phyloP scores from a whole-genome alignment of 768 basidiomycete genomes.

The Agaricus blazei region DNA sequence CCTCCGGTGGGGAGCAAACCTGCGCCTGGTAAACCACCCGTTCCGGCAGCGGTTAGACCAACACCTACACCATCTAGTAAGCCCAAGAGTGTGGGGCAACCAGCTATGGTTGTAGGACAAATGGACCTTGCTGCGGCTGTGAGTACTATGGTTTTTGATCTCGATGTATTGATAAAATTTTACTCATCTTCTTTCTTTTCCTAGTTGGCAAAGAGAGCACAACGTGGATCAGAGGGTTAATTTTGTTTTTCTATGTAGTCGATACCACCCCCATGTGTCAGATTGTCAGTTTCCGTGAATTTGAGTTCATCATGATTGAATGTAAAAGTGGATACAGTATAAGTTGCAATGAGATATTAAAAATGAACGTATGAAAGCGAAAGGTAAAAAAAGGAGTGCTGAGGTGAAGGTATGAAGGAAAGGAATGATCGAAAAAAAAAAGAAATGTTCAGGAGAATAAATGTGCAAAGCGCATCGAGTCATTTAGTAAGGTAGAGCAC shows the following conservation, averaged over 20 bases:
- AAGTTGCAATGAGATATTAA: background rate
- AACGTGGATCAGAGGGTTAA: constrained; percentile 47
- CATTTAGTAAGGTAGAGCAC: background rate
- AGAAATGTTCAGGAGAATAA: background rate
- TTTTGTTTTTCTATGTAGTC: background rate
- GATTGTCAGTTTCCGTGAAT: background rate
- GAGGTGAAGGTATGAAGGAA: background rate
- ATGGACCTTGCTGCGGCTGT: constrained; percentile 83
- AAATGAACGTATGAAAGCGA: background rate
- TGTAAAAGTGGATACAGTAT: background rate
- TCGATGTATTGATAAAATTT: constrained; percentile 3
- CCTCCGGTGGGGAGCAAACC: constrained; percentile 44
- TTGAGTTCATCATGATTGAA: background rate
- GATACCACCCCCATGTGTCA: background rate
- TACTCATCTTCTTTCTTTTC: background rate
- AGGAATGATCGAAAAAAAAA: background rate
- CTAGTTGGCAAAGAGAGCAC: constrained; percentile 78
- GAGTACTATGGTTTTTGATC: constrained; percentile 25
- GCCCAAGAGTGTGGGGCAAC: constrained; percentile 34
- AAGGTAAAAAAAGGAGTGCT: background rate
- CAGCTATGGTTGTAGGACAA: constrained; percentile 47
- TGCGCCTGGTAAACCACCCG: constrained; percentile 45
- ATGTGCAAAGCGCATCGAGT: background rate
- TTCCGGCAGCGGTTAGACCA: constrained; percentile 55
- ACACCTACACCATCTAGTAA: constrained; percentile 32